Evolutionary conservation across 176 grass and related monocot species (phyloP).

Genomic region (sorghum (Sorghum bicolor)): Sorghum_bicolor_NCBIv3 NC_012870.2:78144501-78145000

Average conservation of each 20-base stretch:
- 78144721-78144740: conserved; percentile 68
- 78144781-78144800: conserved; percentile 90
- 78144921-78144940: background rate
- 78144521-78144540: too few species aligned
- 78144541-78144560: too few species aligned
- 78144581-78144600: background rate
- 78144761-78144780: conserved; percentile 73
- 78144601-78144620: background rate
- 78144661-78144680: conserved; percentile 35
- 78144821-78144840: conserved; percentile 92
- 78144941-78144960: background rate
- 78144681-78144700: conserved; percentile 68
- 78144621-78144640: background rate
- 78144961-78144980: too few species aligned
- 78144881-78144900: background rate
- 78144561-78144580: background rate
- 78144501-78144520: too few species aligned
- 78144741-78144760: conserved; percentile 83
- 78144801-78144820: conserved; percentile 81
- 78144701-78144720: conserved; percentile 57
- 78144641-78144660: background rate
- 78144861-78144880: conserved; percentile 61
- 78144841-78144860: conserved; percentile 83
- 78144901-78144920: background rate
- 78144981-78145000: background rate